phyloP scores from a whole-genome alignment of 2,329 filamentous ascomycete genomes.

The Fusarium avenaceum region DNA sequence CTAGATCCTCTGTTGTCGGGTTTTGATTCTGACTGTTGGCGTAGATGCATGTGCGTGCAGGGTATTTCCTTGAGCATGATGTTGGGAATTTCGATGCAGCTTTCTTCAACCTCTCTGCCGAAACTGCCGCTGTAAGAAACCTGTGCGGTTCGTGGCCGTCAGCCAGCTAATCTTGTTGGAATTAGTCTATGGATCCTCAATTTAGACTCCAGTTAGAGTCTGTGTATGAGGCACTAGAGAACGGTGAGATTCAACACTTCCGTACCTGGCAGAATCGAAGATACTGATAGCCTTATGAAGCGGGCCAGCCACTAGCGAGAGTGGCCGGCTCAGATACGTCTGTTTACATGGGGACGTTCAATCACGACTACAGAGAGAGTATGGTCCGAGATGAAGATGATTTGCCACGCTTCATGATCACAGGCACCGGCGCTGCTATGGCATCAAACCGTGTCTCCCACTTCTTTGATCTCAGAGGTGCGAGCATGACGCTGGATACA shows the following conservation, averaged over 20 bases:
- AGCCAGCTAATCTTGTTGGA: not conserved
- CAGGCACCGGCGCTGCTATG: too few relatives aligned
- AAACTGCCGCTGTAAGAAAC: not conserved
- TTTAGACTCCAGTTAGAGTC: conserved; percentile 1
- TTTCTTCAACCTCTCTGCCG: not conserved
- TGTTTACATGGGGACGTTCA: conserved; percentile 1
- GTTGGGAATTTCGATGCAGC: not conserved
- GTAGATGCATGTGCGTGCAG: conserved; percentile 3
- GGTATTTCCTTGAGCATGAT: conserved; percentile 1
- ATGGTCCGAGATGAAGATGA: not conserved
- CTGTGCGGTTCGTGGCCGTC: too few relatives aligned
- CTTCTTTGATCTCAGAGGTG: too few relatives aligned
- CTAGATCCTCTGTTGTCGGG: not conserved
- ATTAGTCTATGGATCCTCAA: not conserved
- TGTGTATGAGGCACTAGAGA: conserved; percentile 1
- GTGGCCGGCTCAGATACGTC: conserved; percentile 1
- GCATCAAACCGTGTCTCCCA: too few relatives aligned
- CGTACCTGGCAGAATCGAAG: too few relatives aligned
- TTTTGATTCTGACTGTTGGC: not conserved
- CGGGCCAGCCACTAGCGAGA: not conserved
- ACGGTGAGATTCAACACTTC: not conserved
- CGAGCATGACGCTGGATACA: too few relatives aligned
- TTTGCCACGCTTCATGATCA: too few relatives aligned
- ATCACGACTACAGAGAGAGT: conserved; percentile 1
- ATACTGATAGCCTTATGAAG: not conserved